These are phyloP conservation scores for Ophiostoma angusticollis DNA, from an alignment of 2,329 filamentous ascomycete species.

Conservation along the genomic window DNA sequence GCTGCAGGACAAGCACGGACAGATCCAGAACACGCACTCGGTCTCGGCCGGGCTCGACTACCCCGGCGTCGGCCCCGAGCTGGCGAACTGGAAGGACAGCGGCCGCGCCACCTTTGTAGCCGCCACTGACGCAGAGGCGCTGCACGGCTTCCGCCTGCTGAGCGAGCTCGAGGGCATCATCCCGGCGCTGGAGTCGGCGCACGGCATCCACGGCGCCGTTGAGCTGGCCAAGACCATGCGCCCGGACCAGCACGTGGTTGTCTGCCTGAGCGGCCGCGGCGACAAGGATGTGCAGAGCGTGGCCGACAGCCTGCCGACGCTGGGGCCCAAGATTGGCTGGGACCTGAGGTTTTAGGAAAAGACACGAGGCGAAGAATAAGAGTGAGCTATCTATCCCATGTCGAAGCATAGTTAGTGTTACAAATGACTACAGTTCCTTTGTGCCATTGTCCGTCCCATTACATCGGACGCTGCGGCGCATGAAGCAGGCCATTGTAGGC, in stretches of 20 bases:
- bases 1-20: conserved; percentile 81
- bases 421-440: too few relatives aligned
- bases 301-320: conserved; percentile 76
- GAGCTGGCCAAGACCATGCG: conserved; percentile 87
- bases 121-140: conserved; percentile 83
- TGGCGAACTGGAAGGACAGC: conserved; percentile 85
- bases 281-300: conserved; percentile 99
- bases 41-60: conserved; percentile 95
- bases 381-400: conserved; percentile 13
- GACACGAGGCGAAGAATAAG: not conserved
- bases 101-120: conserved; percentile 77
- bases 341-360: conserved; percentile 43
- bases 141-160: conserved; percentile 73
- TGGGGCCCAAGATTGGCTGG: conserved; percentile 80
- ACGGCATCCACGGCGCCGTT: conserved; percentile 81
- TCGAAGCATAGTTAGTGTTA: too few relatives aligned
- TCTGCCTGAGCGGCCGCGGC: conserved; percentile 83
- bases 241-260: conserved; percentile 79
- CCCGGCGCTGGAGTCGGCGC: conserved; percentile 83
- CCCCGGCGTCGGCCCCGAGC: conserved; percentile 87
- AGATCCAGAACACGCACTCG: conserved; percentile 91
- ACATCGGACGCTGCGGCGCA: too few relatives aligned
- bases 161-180: conserved; percentile 92
- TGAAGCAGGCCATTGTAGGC: too few relatives aligned
- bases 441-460: too few relatives aligned